These are phyloP conservation scores for Saccharomyces hybrid DNA, from an alignment of 1,139 yeast species.

Conservation along the genomic window DNA sequence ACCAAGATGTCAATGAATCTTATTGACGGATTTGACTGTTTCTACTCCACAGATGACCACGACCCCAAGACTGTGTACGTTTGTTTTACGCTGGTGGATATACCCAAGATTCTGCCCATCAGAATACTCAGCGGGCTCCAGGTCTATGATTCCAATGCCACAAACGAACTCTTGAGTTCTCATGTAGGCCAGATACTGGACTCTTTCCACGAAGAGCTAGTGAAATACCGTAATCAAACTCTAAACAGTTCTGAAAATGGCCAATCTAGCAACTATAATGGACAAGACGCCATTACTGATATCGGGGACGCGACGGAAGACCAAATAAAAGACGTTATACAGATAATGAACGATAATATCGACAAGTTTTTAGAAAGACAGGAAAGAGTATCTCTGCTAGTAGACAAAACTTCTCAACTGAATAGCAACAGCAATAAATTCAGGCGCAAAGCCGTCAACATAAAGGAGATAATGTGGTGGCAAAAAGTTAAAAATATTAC, in stretches of 20 bases:
- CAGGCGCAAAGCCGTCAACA: constrained; percentile 59
- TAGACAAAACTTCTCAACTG: constrained; percentile 73
- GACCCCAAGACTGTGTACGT: constrained; percentile 16
- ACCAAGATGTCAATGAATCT: constrained; percentile 27
- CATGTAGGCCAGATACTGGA: constrained; percentile 24
- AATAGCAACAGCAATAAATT: constrained; percentile 64
- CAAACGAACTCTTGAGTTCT: constrained; percentile 15
- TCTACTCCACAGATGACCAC: constrained; percentile 25
- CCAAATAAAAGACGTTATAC: constrained; percentile 32
- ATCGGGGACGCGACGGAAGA: constrained; percentile 23
- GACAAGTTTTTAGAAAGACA: constrained; percentile 70
- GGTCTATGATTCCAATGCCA: constrained; percentile 11
- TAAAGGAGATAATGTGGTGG: constrained; percentile 65
- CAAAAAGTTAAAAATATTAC: constrained; percentile 32
- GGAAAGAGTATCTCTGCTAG: constrained; percentile 65
- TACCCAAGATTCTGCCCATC: constrained; percentile 30
- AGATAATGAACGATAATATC: constrained; percentile 62
- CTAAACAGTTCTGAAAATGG: constrained; percentile 1
- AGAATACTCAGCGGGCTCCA: constrained; percentile 28
- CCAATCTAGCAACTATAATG: neutral
- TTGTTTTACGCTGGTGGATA: constrained; percentile 24
- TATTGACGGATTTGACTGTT: constrained; percentile 30
- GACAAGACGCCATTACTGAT: constrained; percentile 5
- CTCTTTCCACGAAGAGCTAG: constrained; percentile 28
- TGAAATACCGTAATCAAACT: constrained; percentile 22